Base-by-base conservation (phyloP, 805 yeast genomes). In the Yarrowia sp. region DNA sequence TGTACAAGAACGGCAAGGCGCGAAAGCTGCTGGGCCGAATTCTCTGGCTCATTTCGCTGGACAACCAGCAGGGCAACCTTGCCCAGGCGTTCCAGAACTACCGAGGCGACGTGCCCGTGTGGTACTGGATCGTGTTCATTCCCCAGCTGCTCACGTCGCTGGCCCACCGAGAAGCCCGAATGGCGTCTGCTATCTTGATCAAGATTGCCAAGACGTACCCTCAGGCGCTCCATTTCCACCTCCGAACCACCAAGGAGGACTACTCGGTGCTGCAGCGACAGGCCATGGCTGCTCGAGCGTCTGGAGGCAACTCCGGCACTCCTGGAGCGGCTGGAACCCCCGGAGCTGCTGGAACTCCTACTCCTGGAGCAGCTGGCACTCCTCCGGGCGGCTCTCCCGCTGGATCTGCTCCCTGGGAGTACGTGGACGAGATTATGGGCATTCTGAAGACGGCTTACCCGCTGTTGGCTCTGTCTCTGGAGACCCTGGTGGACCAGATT, bases 101-200 rank as follows among this genome's bases (percentile, higher is more conserved):
- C 77, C 86, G 93, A 71, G 98, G 98, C 22, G 99, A 96, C 72
- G 92, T 92, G 50, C 99, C 99, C 5, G 97, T 94, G 2, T 95
- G 99, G 99, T 94, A 94, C 78, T 95, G 98, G 98, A 92, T 95
- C 55, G 92, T 98, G 0, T 95, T 90, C 75, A 92, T 95, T 72
- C 99, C 99, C 2, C 99, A 96, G 78, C 82, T 95, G 70, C 82
- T 95, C 73, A 89, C 97, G 0, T 89, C 97, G 0, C 82, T 95
- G 70, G 91, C 98, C 1, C 97, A 92, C 73, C 89, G 87, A 73
- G 98, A 95, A 77, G 98, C 98, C 0, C 85, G 86, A 69, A 83
- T 92, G 77, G 97, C 94, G 1, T 88, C 97, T 70, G 92, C 88
- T 74, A 90, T 95, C 53, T 83, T 95, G 76, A 90, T 92, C 67